Base-by-base conservation (phyloP, 176 grass and related monocot genomes). In the Pontederia paniculata region DNA sequence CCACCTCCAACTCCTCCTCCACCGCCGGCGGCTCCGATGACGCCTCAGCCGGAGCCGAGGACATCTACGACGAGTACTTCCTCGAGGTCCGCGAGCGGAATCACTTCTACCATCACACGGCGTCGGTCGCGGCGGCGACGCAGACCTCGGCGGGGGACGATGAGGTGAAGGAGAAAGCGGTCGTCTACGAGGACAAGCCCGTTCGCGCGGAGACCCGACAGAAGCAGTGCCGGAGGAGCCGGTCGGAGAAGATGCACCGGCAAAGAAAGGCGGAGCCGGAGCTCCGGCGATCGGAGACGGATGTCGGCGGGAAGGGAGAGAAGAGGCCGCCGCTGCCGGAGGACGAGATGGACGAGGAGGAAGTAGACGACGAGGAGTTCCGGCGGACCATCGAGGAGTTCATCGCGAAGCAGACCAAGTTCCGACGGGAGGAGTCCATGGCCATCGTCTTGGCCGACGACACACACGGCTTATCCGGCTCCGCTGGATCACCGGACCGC, bases 391-490 rank as follows among this genome's bases (percentile, higher is more conserved):
- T 98, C 10, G 94, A 93, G 77, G 83, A 73, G 63, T 99, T 99
- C 75, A 93, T 99, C 71, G 83, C 80, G 9, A 78, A 75, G 81
- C 87, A 99, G 65, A 81, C 78, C 0, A 44, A 66, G 18, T 93
- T 99, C 76, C 94, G 84, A 42, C 78, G 75, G 46, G 83, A 99
- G 78, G 94, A 99, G 68, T 93, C 78, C 48, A 75, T 88, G 68
- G 50, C 67, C 52, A 23, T 77, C 58, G 62, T 70, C 37, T 15
- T 21, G 14, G 54, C 37, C 8, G 52, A 20, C 9, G 58, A 7
- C 19, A 11, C 25, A 37, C 28, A 6, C 28, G 28, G 28, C 42
- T 50, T 50, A 50, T 15, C 13, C 11, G 13, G 48, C n/a, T 50
- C 48, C 48, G 48, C 8, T 13, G 48, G 48, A 17, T 50, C 48